A percentile compares a stretch with the other conserved stretches of the same genome.
These are phyloP conservation scores for Sarocladiaceae sp. DNA, from an alignment of 2,329 filamentous ascomycete genomes.

Conservation along the genomic window DNA sequence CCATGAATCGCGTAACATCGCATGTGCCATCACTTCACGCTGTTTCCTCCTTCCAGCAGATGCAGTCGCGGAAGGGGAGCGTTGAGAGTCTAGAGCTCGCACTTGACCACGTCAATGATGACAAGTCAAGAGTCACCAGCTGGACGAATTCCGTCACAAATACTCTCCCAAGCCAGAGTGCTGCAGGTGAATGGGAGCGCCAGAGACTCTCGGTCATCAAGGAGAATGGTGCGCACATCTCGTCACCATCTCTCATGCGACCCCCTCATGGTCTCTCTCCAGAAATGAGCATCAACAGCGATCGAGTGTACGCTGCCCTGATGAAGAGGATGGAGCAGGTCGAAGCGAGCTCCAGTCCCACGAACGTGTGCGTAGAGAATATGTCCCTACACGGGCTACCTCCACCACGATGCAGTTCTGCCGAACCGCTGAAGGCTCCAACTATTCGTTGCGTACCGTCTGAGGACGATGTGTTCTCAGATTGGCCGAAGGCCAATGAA, in stretches of 20 bases:
- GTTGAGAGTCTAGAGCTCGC: conserved; percentile 44
- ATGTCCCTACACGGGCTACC: conserved; percentile 7
- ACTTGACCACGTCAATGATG: conserved; percentile 35
- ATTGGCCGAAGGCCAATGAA: background rate
- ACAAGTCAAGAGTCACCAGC: conserved; percentile 65
- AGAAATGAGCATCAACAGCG: conserved; percentile 39
- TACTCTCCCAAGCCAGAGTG: conserved; percentile 42
- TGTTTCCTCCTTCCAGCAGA: conserved; percentile 39
- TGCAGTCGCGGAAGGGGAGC: conserved; percentile 52
- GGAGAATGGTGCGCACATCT: conserved; percentile 41
- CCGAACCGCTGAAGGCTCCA: conserved; percentile 14
- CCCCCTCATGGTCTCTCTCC: conserved; percentile 20
- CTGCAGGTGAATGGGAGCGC: conserved; percentile 39
- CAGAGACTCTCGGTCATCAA: conserved; percentile 63
- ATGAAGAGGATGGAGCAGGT: conserved; percentile 43
- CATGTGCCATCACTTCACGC: conserved; percentile 47
- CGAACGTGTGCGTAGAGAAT: background rate
- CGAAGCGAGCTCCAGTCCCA: background rate
- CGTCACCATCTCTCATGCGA: conserved; percentile 32
- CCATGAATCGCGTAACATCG: conserved; percentile 44
- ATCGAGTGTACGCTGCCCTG: conserved; percentile 60
- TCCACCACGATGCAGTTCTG: conserved; percentile 15
- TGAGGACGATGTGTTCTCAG: conserved; percentile 29
- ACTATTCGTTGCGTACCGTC: conserved; percentile 29
- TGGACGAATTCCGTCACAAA: conserved; percentile 63